A percentile compares a stretch with the other conserved stretches of the same genome.
These are phyloP conservation scores for Ophiognomonia clavigignenti-juglandacearum DNA, from an alignment of 2,329 filamentous ascomycete genomes.

Conservation along the genomic window DNA sequence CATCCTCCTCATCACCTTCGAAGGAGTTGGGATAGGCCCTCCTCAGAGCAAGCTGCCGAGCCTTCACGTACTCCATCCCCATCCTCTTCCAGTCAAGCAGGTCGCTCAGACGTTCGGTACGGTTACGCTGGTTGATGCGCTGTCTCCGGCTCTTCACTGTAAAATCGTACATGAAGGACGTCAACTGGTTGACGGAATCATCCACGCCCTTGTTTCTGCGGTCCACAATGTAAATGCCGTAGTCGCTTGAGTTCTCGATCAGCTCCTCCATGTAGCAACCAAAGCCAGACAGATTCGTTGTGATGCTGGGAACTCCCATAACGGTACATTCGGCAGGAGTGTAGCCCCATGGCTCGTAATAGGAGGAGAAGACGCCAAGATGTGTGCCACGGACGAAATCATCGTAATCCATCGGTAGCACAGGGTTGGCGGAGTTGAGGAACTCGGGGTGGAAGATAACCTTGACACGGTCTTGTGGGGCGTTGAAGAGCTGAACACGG, in stretches of 20 bases:
- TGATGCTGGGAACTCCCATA: conserved; percentile 98
- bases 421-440: conserved; percentile 90
- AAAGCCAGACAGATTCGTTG: conserved; percentile 94
- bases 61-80: conserved; percentile 99
- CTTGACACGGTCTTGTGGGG: conserved; percentile 92
- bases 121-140: conserved; percentile 97
- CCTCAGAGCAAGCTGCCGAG: conserved; percentile 83
- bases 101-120: conserved; percentile 91
- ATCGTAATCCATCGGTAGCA: conserved; percentile 93
- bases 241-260: conserved; percentile 96
- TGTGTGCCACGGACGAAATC: conserved; percentile 98
- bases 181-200: conserved; percentile 93
- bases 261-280: conserved; percentile 99
- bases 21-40: conserved; percentile 90
- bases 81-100: conserved; percentile 98
- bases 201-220: conserved; percentile 92
- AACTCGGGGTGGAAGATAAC: conserved; percentile 98
- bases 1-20: conserved; percentile 66
- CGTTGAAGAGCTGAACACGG: conserved; percentile 94
- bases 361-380: conserved; percentile 91
- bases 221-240: conserved; percentile 98
- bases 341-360: conserved; percentile 99
- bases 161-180: conserved; percentile 91
- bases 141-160: conserved; percentile 89
- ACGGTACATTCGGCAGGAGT: conserved; percentile 97